Base-by-base conservation (phyloP, 495 filamentous ascomycete species). In the Terfezia boudieri region DNA sequence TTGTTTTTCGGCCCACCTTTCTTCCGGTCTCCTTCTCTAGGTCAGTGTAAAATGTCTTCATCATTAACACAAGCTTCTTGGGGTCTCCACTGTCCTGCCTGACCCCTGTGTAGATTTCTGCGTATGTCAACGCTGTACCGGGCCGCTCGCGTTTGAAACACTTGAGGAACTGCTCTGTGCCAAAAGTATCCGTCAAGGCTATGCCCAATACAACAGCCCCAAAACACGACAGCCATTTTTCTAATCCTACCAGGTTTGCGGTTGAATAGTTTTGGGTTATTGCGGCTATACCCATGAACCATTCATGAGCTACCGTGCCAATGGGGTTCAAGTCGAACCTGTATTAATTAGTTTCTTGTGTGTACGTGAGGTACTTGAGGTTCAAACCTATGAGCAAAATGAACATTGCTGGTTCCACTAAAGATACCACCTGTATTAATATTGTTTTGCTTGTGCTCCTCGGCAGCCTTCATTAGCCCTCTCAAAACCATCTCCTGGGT, bases 251-350 rank as follows among this genome's bases (percentile, higher is more conserved):
- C 65, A 89, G 85, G 55, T 86, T 94, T 7, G 92, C 86, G 52
- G 75, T 74, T 57, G 73, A 70, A 60, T 96, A 98, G 68, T 94
- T 78, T 54, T 83, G 73, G 4, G 83, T 88, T 61, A 94, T 83
- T 37, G 90, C 88, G 14, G 90, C 90, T 53, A 93, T 85, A 43
- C 84, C 85, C 90, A 98, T 98, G 70, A 94, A 95, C 92, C 92
- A 98, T 68, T 98, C 90, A 59, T 98, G 90, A 0, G 92, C 90
- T 1, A 98, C 88, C 2, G 90, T 98, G 14, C 90, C 90, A 17
- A 98, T 78, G 0, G 89, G 84, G 8, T 76, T 68, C 32, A 90
- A 74, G 20, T 76, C 77, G 65, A 89, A 84, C 63, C 85, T 83
- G 84, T 92, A 92, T 54, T 43, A 35, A 51, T 16, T 43, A 52